Percentiles rank a stretch among this genome's conserved stretches.
Evolutionary conservation across 2,329 filamentous ascomycete genomes (phyloP).

Genomic region (Colletotrichum falcatum): DNA sequence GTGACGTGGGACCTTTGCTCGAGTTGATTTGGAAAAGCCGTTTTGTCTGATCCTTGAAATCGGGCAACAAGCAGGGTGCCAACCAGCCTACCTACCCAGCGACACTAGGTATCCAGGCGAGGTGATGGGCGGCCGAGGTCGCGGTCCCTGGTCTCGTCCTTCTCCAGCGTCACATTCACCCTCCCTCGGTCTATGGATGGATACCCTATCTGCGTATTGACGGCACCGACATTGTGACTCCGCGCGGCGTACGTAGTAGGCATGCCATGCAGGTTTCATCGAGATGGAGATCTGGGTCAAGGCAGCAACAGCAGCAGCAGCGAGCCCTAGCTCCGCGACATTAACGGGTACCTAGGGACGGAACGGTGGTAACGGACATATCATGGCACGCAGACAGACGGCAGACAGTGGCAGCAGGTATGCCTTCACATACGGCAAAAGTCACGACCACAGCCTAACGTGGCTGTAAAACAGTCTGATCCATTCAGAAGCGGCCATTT

Average conservation of each 20-base stretch:
- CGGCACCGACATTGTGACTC: neutral
- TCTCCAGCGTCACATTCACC: neutral
- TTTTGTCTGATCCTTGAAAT: neutral
- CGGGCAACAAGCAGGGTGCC: neutral
- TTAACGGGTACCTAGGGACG: neutral
- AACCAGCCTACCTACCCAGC: neutral
- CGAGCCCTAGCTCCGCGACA: neutral
- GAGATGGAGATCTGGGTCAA: neutral
- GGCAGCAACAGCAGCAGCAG: neutral
- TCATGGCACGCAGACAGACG: neutral
- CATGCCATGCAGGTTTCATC: neutral
- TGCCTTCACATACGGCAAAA: slow-evolving; percentile 1
- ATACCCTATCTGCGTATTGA: neutral
- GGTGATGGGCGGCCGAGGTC: neutral
- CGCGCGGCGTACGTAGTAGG: neutral
- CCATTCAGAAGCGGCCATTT: slow-evolving; percentile 4
- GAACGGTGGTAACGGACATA: neutral
- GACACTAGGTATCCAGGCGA: neutral
- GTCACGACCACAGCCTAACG: neutral
- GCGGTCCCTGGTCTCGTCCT: neutral
- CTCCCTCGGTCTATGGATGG: neutral
- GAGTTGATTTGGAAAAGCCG: neutral
- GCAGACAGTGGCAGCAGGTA: neutral
- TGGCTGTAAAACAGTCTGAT: slow-evolving; percentile 13
- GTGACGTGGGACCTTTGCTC: neutral